Percentiles rank a stretch among this genome's conserved stretches.
Evolutionary conservation across 2,329 filamentous ascomycete genomes (phyloP).

Genomic region (Whalleya microplaca): DNA sequence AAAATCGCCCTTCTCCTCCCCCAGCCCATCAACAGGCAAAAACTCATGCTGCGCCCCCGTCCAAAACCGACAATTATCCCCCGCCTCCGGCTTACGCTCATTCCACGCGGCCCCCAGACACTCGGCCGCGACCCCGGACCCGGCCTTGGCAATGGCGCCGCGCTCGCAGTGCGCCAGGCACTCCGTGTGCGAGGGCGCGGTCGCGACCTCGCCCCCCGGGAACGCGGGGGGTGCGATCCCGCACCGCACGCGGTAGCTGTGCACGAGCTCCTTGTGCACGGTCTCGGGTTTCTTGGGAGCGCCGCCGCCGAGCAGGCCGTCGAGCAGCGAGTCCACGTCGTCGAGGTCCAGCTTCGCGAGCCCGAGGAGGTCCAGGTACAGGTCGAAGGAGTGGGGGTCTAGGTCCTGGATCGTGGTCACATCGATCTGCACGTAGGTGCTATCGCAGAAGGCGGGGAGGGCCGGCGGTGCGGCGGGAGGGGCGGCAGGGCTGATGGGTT

Average conservation of each 20-base stretch:
- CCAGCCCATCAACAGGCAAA: constrained; percentile 25
- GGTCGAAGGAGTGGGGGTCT: constrained; percentile 20
- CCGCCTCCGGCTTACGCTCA: not conserved
- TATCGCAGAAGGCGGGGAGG: constrained; percentile 22
- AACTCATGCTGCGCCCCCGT: constrained; percentile 20
- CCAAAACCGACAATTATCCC: constrained; percentile 21
- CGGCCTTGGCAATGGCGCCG: constrained; percentile 16
- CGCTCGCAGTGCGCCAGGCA: constrained; percentile 31
- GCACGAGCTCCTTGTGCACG: constrained; percentile 18
- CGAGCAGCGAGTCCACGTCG: constrained; percentile 4
- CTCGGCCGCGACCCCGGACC: constrained; percentile 16
- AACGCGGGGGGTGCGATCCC: constrained; percentile 8
- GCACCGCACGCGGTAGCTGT: constrained; percentile 31
- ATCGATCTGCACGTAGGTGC: constrained; percentile 26
- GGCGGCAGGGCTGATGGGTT: not conserved
- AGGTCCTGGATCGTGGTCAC: constrained; percentile 23
- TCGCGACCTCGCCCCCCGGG: not conserved
- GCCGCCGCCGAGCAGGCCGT: constrained; percentile 6
- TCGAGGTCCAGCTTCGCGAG: constrained; percentile 11
- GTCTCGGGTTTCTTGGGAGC: constrained; percentile 5
- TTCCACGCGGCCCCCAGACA: constrained; percentile 31
- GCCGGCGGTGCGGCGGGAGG: not conserved
- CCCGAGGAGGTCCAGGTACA: constrained; percentile 29
- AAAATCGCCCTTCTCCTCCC: constrained; percentile 9
- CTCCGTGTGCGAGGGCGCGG: constrained; percentile 2